Evolutionary conservation across 306 rosid genomes (phyloP).

Genomic region (Lagenaria siceraria): DNA sequence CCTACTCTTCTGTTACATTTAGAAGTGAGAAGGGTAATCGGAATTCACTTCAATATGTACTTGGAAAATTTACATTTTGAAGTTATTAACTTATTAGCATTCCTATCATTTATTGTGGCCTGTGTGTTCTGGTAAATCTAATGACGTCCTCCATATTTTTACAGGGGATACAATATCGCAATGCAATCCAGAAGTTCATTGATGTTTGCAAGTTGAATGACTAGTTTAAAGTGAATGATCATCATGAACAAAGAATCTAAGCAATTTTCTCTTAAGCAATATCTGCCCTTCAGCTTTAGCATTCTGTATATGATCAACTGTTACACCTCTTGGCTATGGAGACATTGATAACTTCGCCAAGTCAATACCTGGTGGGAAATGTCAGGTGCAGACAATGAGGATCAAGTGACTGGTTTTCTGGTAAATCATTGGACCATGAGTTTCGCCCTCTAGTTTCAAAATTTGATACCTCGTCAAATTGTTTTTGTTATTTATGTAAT

Average conservation of each 20-base stretch:
- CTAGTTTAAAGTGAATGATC: constrained; percentile 20
- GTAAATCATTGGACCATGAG: not conserved
- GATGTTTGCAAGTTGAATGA: constrained; percentile 59
- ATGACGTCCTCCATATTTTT: not conserved
- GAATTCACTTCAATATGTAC: not conserved
- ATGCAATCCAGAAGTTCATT: constrained; percentile 60
- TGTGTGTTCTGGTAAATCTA: not conserved
- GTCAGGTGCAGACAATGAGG: not conserved
- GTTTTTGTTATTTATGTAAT: not conserved
- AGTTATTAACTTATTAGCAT: not conserved
- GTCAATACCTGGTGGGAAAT: not conserved
- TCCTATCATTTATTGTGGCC: not conserved
- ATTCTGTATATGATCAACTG: not conserved
- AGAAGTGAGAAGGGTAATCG: not conserved
- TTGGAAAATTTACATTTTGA: not conserved
- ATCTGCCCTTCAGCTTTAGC: not conserved
- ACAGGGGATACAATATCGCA: constrained; percentile 65
- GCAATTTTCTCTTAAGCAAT: not conserved
- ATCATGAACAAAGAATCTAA: not conserved
- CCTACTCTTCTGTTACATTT: not conserved
- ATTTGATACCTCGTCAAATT: not conserved
- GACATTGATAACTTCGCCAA: not conserved
- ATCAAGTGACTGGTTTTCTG: not conserved
- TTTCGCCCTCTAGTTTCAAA: not conserved
- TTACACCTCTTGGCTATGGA: not conserved